Percentiles rank a stretch among this genome's conserved stretches.
phyloP scores from a whole-genome alignment of 192 early-diverging fungal genomes.

The Gryganskiella cystojenkinii region DNA sequence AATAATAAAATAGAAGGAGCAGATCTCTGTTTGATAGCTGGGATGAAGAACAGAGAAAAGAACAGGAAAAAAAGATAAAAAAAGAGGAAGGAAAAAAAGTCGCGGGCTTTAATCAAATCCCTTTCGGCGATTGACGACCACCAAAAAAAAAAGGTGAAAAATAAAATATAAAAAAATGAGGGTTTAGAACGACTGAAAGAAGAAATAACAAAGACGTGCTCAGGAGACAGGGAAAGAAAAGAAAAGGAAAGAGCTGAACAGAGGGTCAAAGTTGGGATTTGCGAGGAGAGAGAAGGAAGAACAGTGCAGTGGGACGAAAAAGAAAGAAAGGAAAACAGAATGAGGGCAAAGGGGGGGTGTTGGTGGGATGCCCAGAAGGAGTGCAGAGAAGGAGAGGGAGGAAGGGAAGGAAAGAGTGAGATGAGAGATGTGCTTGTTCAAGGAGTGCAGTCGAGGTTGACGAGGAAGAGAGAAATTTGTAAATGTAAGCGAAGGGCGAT shows the following conservation, averaged over 20 bases:
- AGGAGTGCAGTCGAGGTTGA: neutral
- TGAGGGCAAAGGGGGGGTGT: too few relatives aligned
- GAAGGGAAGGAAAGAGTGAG: neutral
- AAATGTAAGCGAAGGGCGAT: too few relatives aligned
- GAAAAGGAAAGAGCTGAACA: neutral
- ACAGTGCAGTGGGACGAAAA: too few relatives aligned
- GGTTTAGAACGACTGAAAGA: too few relatives aligned
- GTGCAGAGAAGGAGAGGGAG: too few relatives aligned
- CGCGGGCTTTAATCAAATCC: too few relatives aligned
- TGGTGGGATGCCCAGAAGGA: too few relatives aligned
- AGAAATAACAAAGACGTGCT: too few relatives aligned
- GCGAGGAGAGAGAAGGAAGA: neutral
- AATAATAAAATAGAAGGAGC: too few relatives aligned
- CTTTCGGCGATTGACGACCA: too few relatives aligned
- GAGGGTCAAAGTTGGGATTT: neutral
- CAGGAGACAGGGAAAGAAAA: neutral
- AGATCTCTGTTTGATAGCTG: neutral
- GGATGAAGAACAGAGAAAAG: neutral
- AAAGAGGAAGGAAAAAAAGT: neutral
- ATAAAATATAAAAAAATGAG: conserved; percentile 7
- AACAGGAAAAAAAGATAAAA: neutral
- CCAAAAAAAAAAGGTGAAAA: conserved; percentile 1
- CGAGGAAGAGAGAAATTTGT: too few relatives aligned
- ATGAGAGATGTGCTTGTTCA: conserved; percentile 1
- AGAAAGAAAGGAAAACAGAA: too few relatives aligned